Percentiles rank a stretch among this genome's conserved stretches.
These are phyloP conservation scores for Akanthomyces dipterigenus DNA, from an alignment of 2,329 filamentous ascomycete genomes.

Conservation along the genomic window DNA sequence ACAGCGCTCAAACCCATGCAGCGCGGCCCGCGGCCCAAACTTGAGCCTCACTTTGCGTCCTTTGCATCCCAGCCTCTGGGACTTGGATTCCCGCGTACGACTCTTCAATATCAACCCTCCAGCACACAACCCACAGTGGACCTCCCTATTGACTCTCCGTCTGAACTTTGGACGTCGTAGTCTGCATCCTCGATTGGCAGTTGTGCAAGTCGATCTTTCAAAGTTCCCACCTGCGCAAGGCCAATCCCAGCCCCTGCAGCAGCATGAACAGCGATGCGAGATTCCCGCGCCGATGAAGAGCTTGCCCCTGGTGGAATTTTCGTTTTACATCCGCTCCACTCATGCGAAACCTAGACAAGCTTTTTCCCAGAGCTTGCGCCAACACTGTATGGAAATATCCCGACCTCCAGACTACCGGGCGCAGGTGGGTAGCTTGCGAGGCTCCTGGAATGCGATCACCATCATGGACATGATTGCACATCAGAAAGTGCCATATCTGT, in stretches of 20 bases:
- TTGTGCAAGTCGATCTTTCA: neutral
- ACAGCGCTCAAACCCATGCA: too few relatives aligned
- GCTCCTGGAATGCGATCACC: conserved; percentile 6
- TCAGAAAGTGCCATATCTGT: neutral
- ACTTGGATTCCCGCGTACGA: too few relatives aligned
- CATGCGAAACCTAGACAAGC: neutral
- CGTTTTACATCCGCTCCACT: neutral
- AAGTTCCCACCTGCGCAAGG: neutral
- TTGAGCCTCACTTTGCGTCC: too few relatives aligned
- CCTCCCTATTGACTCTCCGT: too few relatives aligned
- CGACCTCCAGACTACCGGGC: neutral
- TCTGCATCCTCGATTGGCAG: neutral
- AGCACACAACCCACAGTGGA: too few relatives aligned
- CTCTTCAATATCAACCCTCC: too few relatives aligned
- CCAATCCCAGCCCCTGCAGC: neutral
- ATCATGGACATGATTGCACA: neutral
- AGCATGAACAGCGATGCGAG: neutral
- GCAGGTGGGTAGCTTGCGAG: neutral
- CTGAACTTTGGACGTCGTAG: too few relatives aligned
- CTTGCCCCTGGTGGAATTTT: neutral
- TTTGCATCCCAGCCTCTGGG: too few relatives aligned
- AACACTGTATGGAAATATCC: neutral
- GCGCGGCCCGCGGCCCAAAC: too few relatives aligned
- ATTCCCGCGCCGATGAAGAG: neutral
- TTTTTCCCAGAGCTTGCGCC: neutral